These are phyloP conservation scores for Aegilops bicornis DNA, from an alignment of 176 grass and related monocot species.

Conservation along the genomic window DNA sequence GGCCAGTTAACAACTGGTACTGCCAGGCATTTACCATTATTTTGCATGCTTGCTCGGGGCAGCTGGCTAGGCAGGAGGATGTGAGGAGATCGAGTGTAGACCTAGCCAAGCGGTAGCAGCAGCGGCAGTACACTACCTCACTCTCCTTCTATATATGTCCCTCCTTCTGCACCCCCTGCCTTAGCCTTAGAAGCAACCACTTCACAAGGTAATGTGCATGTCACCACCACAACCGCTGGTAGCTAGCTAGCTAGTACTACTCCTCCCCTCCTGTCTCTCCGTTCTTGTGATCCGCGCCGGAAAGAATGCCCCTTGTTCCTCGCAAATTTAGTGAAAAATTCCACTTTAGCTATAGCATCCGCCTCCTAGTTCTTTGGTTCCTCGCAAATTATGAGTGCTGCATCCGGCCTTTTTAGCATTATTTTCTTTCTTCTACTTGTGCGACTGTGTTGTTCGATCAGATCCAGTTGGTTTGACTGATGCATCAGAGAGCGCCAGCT, in stretches of 20 bases:
- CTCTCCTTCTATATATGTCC: constrained; percentile 53
- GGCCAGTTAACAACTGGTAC: background rate
- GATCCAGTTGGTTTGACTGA: background rate
- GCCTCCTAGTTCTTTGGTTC: background rate
- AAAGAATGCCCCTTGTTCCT: constrained; percentile 29
- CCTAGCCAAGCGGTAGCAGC: background rate
- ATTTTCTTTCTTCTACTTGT: background rate
- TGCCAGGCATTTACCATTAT: background rate
- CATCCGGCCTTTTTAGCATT: background rate
- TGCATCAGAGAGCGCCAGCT: background rate
- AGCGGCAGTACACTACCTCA: background rate
- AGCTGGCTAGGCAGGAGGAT: background rate
- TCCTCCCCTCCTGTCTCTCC: constrained; percentile 12
- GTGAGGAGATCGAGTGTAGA: background rate
- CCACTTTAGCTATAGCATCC: background rate
- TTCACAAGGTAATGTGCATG: constrained; percentile 41
- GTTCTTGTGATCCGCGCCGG: constrained; percentile 30
- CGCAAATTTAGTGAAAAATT: background rate
- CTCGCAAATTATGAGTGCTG: background rate
- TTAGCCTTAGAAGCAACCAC: constrained; percentile 51
- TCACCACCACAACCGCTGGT: background rate
- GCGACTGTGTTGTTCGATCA: background rate
- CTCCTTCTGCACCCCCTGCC: constrained; percentile 43
- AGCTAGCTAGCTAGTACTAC: background rate
- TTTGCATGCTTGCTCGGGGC: background rate